These are phyloP conservation scores for Aureobasidium namibiae DNA, from an alignment of 2,329 filamentous ascomycete species.

Conservation along the genomic window DNA sequence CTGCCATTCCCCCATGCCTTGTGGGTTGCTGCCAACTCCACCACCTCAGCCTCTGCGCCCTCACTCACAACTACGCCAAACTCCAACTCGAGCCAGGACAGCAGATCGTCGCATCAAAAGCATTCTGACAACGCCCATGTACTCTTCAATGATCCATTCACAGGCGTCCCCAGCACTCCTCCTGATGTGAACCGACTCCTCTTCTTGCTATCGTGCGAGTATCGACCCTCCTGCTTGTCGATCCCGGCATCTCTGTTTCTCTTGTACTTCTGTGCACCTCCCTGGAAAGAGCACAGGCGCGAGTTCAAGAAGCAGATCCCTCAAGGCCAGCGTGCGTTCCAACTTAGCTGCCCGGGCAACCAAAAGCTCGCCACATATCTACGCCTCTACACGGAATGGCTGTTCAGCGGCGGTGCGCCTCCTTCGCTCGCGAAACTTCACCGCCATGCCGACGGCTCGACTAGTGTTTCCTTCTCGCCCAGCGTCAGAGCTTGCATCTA, in stretches of 20 bases:
- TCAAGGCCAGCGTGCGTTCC: not conserved
- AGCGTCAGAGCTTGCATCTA: not conserved
- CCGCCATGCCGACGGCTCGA: not conserved
- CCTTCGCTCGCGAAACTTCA: not conserved
- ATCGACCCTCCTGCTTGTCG: not conserved
- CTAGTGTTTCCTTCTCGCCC: not conserved
- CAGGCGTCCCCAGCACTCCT: not conserved
- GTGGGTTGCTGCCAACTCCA: not conserved
- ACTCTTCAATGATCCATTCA: constrained; percentile 1
- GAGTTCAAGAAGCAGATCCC: not conserved
- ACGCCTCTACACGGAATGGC: constrained; percentile 3
- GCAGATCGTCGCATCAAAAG: not conserved
- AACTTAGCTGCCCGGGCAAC: not conserved
- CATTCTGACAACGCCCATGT: not conserved
- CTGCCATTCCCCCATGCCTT: not conserved
- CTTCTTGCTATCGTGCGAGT: not conserved
- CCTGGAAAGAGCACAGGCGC: not conserved
- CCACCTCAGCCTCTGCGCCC: not conserved
- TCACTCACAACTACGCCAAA: not conserved
- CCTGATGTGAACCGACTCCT: not conserved
- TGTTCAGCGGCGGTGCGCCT: constrained; percentile 4
- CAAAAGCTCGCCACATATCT: not conserved
- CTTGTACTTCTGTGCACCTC: not conserved
- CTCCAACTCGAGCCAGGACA: not conserved
- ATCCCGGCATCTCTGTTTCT: constrained; percentile 3